Evolutionary conservation across 495 filamentous ascomycete genomes (phyloP).

Genomic region (Mycothermus thermophilus): DNA sequence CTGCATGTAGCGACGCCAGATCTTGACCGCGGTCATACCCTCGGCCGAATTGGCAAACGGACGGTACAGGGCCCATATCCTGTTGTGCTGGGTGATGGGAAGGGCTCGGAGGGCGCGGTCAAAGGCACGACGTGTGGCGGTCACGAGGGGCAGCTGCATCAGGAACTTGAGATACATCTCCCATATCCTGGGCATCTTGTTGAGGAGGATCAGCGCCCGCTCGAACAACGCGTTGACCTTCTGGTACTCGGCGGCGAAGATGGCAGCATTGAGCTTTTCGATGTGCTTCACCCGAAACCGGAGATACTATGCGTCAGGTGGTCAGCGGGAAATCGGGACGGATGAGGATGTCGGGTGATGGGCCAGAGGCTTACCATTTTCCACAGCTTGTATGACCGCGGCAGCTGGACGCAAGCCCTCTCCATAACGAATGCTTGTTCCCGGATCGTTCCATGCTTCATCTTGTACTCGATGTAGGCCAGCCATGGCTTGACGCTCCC

Average conservation of each 20-base stretch:
- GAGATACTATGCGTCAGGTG: conserved; percentile 58
- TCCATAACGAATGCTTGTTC: conserved; percentile 95
- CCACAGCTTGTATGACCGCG: conserved; percentile 96
- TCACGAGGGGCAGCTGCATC: conserved; percentile 80
- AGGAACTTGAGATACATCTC: conserved; percentile 93
- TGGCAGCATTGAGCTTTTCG: conserved; percentile 67
- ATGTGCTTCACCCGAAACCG: conserved; percentile 74
- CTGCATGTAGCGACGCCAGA: conserved; percentile 96
- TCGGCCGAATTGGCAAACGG: conserved; percentile 88
- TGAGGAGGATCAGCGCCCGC: conserved; percentile 80
- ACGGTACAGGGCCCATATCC: conserved; percentile 88
- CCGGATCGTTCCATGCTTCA: conserved; percentile 69
- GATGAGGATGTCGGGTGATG: too few relatives aligned
- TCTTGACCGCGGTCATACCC: conserved; percentile 78
- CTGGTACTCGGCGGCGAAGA: conserved; percentile 65
- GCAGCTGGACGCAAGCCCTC: conserved; percentile 75
- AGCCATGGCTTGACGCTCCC: conserved; percentile 91
- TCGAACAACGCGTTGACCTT: conserved; percentile 97
- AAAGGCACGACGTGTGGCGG: conserved; percentile 80
- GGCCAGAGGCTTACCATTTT: conserved; percentile 54
- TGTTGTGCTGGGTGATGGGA: conserved; percentile 93
- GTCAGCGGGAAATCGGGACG: too few relatives aligned
- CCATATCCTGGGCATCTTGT: conserved; percentile 99
- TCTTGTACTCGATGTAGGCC: conserved; percentile 84
- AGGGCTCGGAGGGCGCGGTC: conserved; percentile 87